phyloP scores from a whole-genome alignment of 164 flowering plant species.

The Stephania yunnanensis region DNA sequence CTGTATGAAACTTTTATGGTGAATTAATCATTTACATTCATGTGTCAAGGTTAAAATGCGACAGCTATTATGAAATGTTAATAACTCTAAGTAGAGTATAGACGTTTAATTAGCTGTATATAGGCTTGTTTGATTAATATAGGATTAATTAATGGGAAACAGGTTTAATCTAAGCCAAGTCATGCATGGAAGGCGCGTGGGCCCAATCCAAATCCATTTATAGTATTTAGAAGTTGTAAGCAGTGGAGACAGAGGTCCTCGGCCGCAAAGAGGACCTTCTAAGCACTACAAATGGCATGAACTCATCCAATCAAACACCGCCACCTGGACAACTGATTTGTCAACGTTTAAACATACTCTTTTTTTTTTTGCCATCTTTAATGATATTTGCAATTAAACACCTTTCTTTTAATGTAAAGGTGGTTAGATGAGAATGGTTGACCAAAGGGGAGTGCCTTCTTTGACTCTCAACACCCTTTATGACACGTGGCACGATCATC shows the following conservation, averaged over 20 bases:
- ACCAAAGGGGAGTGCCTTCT: background rate
- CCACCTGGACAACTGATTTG: background rate
- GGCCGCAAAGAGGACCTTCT: background rate
- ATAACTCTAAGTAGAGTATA: no score
- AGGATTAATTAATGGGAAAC: background rate
- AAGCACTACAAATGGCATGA: background rate
- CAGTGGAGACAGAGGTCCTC: background rate
- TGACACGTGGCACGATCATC: background rate
- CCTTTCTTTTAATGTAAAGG: background rate
- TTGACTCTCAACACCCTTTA: background rate
- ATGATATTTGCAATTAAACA: background rate
- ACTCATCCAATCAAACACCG: background rate
- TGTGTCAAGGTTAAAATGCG: no score
- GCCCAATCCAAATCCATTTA: background rate
- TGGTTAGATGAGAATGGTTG: slow-evolving; percentile 1
- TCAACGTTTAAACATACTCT: background rate
- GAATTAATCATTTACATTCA: no score
- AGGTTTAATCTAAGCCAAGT: background rate
- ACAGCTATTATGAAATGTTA: no score
- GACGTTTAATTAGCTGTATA: no score
- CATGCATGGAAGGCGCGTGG: background rate
- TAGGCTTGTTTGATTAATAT: background rate
- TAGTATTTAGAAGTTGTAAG: no score
- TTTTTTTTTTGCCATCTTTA: background rate
- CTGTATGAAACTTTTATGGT: no score